These are phyloP conservation scores for Pichia sp. DNA, from an alignment of 1,139 yeast species.

Conservation along the genomic window DNA sequence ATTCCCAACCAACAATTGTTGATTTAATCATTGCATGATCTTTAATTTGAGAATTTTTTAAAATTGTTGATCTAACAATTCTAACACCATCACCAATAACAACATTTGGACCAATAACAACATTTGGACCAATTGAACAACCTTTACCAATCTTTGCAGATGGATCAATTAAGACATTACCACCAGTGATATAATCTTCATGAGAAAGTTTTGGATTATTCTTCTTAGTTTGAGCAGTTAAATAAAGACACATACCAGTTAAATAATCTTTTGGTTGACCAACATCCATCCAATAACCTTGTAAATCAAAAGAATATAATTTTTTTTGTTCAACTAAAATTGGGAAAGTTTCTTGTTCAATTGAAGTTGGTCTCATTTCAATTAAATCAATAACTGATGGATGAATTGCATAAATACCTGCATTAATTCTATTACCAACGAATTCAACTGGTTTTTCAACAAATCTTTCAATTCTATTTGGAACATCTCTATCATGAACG, in stretches of 20 bases:
- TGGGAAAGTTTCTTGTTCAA: constrained; percentile 99
- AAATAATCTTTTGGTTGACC: constrained; percentile 99
- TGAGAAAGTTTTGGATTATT: constrained; percentile 60
- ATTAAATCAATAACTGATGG: constrained; percentile 95
- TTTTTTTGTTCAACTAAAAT: constrained; percentile 80
- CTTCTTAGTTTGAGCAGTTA: constrained; percentile 80
- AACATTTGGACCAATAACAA: constrained; percentile 95
- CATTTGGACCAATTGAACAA: constrained; percentile 98
- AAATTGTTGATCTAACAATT: constrained; percentile 89
- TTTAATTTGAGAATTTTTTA: constrained; percentile 85
- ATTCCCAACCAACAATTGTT: constrained; percentile 98
- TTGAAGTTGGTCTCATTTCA: constrained; percentile 96
- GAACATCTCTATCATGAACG: constrained; percentile 89
- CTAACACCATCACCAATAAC: constrained; percentile 98
- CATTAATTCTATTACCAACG: constrained; percentile 96
- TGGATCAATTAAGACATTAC: constrained; percentile 93
- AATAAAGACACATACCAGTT: constrained; percentile 90
- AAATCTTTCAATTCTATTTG: constrained; percentile 93
- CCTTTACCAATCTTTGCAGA: constrained; percentile 87
- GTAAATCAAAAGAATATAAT: constrained; percentile 92
- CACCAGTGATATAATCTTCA: constrained; percentile 74
- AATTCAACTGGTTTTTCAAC: constrained; percentile 99
- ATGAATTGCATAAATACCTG: constrained; percentile 94
- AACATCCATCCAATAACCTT: constrained; percentile 99
- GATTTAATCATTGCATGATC: constrained; percentile 98